Conservation (phyloP, 805 yeast genomes). For the Deakozyma indianensis region DNA sequence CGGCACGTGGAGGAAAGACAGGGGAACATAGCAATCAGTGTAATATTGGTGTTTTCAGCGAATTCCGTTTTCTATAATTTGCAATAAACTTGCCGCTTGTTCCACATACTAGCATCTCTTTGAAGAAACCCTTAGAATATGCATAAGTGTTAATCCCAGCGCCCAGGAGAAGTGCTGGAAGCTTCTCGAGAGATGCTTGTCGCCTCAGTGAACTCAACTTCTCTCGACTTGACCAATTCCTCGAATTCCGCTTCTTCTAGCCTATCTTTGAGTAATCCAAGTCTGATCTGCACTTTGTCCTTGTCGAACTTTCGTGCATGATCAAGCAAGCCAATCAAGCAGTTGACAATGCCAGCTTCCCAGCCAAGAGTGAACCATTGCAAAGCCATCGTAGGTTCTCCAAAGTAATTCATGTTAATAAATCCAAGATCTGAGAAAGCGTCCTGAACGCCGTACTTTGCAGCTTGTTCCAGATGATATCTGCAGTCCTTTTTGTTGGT, state of each 20-base stretch:
- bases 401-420: constrained; percentile 63
- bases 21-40: too few relatives aligned
- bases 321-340: not conserved
- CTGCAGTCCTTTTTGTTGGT: constrained; percentile 51
- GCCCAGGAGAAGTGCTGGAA: too few relatives aligned
- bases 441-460: constrained; percentile 64
- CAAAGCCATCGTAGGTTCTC: constrained; percentile 40
- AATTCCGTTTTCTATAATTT: too few relatives aligned
- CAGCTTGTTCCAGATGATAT: constrained; percentile 62
- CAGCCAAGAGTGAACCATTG: constrained; percentile 79
- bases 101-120: too few relatives aligned
- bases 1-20: not conserved
- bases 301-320: not conserved
- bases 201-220: too few relatives aligned
- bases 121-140: too few relatives aligned
- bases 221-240: not conserved
- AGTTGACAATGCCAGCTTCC: not conserved
- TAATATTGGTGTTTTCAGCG: too few relatives aligned
- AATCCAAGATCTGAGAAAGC: constrained; percentile 66
- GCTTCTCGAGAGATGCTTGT: too few relatives aligned
- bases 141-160: too few relatives aligned
- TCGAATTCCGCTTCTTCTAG: not conserved
- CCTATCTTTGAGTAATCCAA: not conserved
- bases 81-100: too few relatives aligned
- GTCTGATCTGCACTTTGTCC: not conserved